Evolutionary conservation across 176 grass and related monocot species (phyloP).

Genomic region (Lolium perenne): DNA sequence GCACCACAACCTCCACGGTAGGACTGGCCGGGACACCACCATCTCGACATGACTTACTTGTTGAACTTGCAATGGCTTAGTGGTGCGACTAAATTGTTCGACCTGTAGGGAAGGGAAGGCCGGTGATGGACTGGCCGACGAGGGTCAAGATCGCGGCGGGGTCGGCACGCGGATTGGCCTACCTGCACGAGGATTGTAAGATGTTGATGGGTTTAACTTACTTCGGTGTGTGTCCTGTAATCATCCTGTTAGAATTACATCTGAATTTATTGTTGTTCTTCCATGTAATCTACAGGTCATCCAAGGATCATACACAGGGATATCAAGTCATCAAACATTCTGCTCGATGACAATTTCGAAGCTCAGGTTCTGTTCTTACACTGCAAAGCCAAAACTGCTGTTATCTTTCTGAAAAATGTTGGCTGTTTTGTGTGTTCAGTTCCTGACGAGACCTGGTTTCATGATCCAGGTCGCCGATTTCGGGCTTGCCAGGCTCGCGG

Average conservation of each 20-base stretch:
- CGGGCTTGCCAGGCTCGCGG: constrained; percentile 72
- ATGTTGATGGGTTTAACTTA: not conserved
- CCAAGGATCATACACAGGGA: constrained; percentile 97
- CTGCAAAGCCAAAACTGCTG: not conserved
- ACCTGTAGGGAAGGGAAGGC: constrained; percentile 58
- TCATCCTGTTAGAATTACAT: not conserved
- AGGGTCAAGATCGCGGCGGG: constrained; percentile 90
- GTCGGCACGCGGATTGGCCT: constrained; percentile 74
- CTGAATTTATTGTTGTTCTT: not conserved
- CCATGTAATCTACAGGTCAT: constrained; percentile 57
- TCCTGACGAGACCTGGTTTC: not conserved
- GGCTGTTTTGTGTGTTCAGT: not conserved
- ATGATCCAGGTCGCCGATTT: constrained; percentile 79
- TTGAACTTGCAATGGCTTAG: not conserved
- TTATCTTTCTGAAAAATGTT: not conserved
- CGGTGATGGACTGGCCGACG: constrained; percentile 74
- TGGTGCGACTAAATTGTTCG: not conserved
- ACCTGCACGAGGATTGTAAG: constrained; percentile 96
- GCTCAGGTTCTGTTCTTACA: constrained; percentile 65
- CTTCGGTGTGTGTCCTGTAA: not conserved
- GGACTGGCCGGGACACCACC: too few species aligned
- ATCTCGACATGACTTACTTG: too few species aligned
- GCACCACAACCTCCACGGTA: constrained; percentile 94
- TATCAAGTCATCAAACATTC: constrained; percentile 95
- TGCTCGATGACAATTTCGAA: constrained; percentile 84